phyloP scores from a whole-genome alignment of 768 basidiomycete species.

The Fomitopsis pulvina region DNA sequence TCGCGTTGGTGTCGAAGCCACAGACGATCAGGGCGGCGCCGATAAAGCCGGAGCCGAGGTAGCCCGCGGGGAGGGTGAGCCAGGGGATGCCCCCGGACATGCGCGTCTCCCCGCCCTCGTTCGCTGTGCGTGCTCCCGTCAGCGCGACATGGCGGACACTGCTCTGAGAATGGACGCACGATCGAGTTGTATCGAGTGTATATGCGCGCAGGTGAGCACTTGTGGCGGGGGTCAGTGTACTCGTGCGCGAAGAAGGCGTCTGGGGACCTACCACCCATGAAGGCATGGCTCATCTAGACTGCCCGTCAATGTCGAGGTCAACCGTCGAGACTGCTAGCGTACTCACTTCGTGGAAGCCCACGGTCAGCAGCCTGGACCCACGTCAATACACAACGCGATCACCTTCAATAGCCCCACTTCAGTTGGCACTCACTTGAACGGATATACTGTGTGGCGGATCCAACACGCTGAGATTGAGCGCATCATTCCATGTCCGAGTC shows the following conservation, averaged over 20 bases:
- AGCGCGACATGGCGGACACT: neutral
- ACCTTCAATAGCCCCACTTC: neutral
- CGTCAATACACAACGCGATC: neutral
- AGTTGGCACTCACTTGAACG: conserved; percentile 85
- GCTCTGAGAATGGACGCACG: too few species aligned
- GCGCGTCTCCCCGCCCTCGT: conserved; percentile 80
- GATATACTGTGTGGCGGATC: conserved; percentile 60
- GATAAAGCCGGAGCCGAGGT: conserved; percentile 80
- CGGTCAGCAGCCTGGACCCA: conserved; percentile 59
- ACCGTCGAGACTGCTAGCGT: neutral
- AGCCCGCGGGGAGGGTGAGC: conserved; percentile 81
- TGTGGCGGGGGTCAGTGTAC: neutral
- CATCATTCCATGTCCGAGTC: too few species aligned
- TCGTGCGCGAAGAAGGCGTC: neutral
- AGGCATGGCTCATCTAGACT: conserved; percentile 77
- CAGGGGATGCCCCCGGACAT: conserved; percentile 85
- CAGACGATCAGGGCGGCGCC: conserved; percentile 84
- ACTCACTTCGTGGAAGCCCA: conserved; percentile 81
- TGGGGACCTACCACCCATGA: conserved; percentile 42
- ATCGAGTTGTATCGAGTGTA: conserved; percentile 82
- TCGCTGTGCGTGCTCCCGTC: conserved; percentile 37
- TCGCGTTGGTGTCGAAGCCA: conserved; percentile 84
- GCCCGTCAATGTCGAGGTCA: neutral
- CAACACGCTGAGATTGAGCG: neutral
- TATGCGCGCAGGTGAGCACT: conserved; percentile 77